Conservation (phyloP, 1,284 basidiomycete species). For the Erythrobasidium hasegawianum region DNA sequence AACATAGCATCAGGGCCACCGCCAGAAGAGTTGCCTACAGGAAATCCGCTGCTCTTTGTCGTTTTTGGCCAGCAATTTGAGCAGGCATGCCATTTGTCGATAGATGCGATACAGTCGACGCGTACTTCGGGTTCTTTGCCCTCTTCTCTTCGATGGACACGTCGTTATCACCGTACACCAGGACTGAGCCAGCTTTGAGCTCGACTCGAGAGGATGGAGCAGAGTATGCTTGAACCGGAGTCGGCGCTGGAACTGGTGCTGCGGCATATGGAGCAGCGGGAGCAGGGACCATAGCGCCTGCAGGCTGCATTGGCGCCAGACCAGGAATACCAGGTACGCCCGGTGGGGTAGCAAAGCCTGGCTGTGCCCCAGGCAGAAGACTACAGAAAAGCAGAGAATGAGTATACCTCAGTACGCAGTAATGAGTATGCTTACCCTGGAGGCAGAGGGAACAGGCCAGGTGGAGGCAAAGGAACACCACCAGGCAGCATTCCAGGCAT, state of each 20-base stretch:
- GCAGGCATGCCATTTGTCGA: neutral
- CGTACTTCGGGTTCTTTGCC: conserved; percentile 67
- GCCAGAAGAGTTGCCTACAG: too few relatives aligned
- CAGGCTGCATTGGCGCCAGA: conserved; percentile 45
- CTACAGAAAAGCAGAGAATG: too few relatives aligned
- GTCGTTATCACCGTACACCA: conserved; percentile 71
- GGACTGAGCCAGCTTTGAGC: conserved; percentile 70
- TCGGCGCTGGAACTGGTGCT: conserved; percentile 41
- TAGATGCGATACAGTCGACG: conserved; percentile 52
- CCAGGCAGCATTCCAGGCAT: conserved; percentile 52
- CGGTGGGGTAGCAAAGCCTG: conserved; percentile 38
- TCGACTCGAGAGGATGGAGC: conserved; percentile 55
- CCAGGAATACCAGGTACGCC: conserved; percentile 51
- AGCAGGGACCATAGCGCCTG: conserved; percentile 38
- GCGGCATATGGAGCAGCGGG: conserved; percentile 34
- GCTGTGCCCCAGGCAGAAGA: conserved; percentile 36
- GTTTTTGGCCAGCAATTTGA: conserved; percentile 34
- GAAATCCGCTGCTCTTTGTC: too few relatives aligned
- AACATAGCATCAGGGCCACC: too few relatives aligned
- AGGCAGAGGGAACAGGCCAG: conserved; percentile 42
- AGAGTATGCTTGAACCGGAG: conserved; percentile 49
- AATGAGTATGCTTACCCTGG: conserved; percentile 41
- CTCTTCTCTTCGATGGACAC: conserved; percentile 77
- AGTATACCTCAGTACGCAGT: too few relatives aligned
- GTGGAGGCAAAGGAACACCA: conserved; percentile 42